Conservation (phyloP, 2,329 filamentous ascomycete species). For the Pestalotiopsis sp. region DNA sequence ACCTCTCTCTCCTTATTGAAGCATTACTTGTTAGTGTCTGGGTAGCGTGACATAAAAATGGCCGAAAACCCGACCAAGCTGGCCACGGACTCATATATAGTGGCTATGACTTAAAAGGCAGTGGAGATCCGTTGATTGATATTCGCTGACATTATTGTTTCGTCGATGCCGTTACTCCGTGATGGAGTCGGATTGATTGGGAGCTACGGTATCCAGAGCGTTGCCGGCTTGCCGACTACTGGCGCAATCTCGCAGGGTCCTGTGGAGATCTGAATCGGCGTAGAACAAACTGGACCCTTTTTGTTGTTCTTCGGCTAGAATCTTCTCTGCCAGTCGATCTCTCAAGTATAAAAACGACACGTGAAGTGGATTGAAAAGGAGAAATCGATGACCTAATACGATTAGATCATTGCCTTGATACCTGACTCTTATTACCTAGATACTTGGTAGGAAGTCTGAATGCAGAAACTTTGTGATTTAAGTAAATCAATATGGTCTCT, state of each 20-base stretch:
- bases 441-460: not conserved
- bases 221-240: not conserved
- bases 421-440: not conserved
- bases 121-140: not conserved
- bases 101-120: not conserved
- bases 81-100: not conserved
- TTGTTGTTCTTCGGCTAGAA: not conserved
- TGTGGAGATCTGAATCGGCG: not conserved
- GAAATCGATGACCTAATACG: not conserved
- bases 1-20: not conserved
- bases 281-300: not conserved
- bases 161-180: not conserved
- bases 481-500: not conserved
- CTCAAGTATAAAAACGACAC: not conserved
- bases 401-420: not conserved
- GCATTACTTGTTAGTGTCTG: not conserved
- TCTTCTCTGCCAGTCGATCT: not conserved
- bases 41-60: not conserved
- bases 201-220: not conserved
- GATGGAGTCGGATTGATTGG: not conserved
- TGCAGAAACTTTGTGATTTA: not conserved
- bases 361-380: not conserved
- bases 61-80: not conserved
- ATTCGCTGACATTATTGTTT: not conserved
- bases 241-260: not conserved